These are phyloP conservation scores for Parachlorella kessleri DNA, from an alignment of 139 green algal species.

Conservation along the genomic window DNA sequence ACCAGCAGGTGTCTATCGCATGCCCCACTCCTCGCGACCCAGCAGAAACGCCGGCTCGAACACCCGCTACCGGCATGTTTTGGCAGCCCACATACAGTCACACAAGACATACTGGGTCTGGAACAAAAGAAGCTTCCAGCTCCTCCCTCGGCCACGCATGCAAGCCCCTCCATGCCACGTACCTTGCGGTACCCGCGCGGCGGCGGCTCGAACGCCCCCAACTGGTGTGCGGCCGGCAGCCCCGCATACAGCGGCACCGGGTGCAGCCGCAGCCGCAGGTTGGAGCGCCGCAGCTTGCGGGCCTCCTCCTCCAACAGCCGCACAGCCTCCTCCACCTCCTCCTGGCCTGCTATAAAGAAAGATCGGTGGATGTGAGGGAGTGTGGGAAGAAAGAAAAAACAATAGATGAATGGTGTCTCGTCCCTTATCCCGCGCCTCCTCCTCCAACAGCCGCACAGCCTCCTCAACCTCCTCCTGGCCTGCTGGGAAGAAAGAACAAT, in stretches of 20 bases:
- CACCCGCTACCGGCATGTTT: no score
- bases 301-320: conserved; percentile 70
- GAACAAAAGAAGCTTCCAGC: no score
- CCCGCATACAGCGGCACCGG: conserved; percentile 78
- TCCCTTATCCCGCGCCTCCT: conserved; percentile 68
- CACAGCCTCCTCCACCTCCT: conserved; percentile 35
- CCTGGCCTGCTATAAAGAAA: not conserved
- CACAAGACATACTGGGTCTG: no score
- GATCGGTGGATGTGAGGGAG: no score
- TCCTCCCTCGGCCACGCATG: no score
- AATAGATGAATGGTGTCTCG: no score
- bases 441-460: conserved; percentile 66
- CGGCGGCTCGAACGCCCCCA: conserved; percentile 64
- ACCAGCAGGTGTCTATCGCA: no score
- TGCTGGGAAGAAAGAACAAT: no score
- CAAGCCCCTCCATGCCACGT: not conserved
- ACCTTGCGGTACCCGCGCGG: conserved; percentile 83
- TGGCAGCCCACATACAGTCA: no score
- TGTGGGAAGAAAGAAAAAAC: no score
- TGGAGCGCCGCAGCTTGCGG: conserved; percentile 29
- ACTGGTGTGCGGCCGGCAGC: conserved; percentile 71
- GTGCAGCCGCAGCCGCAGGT: conserved; percentile 42
- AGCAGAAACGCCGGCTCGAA: no score
- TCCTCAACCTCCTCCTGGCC: not conserved
- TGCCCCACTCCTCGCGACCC: no score